These are phyloP conservation scores for Alternaria sp. DNA, from an alignment of 2,329 filamentous ascomycete species.

Conservation along the genomic window DNA sequence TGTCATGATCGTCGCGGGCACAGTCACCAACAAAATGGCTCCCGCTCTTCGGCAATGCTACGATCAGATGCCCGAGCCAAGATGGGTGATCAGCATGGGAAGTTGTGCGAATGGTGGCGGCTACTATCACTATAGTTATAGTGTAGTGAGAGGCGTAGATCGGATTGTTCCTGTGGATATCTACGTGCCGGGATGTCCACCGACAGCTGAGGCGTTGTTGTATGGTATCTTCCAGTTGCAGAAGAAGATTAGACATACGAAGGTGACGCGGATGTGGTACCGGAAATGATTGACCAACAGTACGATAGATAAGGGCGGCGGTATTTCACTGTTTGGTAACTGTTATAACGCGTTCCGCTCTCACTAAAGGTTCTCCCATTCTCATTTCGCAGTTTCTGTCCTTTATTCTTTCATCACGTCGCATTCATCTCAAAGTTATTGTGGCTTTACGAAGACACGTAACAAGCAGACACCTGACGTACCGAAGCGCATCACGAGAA, in stretches of 20 bases:
- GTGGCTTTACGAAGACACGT: not conserved
- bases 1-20: conserved; percentile 93
- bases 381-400: not conserved
- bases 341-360: too few species aligned
- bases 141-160: conserved; percentile 78
- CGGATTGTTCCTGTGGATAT: conserved; percentile 81
- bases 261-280: conserved; percentile 66
- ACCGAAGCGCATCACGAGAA: not conserved
- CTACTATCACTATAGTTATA: conserved; percentile 88
- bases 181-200: conserved; percentile 78
- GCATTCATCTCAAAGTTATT: not conserved
- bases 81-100: conserved; percentile 87
- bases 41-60: conserved; percentile 88
- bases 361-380: not conserved
- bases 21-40: conserved; percentile 95
- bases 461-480: not conserved
- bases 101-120: conserved; percentile 85
- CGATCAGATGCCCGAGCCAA: conserved; percentile 93
- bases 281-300: conserved; percentile 53
- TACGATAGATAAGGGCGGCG: too few species aligned
- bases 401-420: not conserved
- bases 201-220: conserved; percentile 64
- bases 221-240: conserved; percentile 77
- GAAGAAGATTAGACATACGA: conserved; percentile 74
- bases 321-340: too few species aligned